phyloP scores from a whole-genome alignment of 176 grass and related monocot genomes.

The Eremochloa ophiuroides region DNA sequence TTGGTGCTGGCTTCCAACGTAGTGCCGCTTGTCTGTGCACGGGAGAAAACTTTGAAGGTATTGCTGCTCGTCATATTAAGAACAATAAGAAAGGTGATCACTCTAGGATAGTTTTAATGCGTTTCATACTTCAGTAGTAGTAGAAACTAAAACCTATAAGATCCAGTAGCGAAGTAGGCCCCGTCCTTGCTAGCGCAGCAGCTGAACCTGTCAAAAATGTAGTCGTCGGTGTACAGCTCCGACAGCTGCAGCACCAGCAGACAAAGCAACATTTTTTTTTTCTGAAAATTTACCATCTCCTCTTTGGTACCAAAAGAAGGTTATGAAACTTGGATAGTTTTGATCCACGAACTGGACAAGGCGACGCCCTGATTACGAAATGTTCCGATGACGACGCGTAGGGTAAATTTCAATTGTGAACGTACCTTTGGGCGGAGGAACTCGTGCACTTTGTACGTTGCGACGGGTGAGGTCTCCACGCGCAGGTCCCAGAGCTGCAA shows the following conservation, averaged over 20 bases:
- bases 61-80: conserved; percentile 51
- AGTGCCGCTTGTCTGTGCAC: conserved; percentile 9
- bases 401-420: conserved; percentile 6
- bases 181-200: conserved; percentile 67
- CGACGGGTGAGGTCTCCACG: conserved; percentile 50
- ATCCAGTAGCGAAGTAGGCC: conserved; percentile 62
- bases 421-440: conserved; percentile 72
- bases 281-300: background rate
- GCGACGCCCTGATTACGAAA: no score
- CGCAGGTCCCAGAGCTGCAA: conserved; percentile 78
- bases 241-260: conserved; percentile 38
- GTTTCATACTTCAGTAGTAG: background rate
- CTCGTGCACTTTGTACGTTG: conserved; percentile 61
- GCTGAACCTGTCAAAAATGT: conserved; percentile 69
- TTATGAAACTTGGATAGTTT: background rate
- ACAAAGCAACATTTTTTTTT: background rate
- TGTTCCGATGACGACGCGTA: no score
- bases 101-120: no score
- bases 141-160: conserved; percentile 52
- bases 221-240: conserved; percentile 69
- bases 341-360: no score
- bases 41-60: conserved; percentile 59
- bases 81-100: background rate
- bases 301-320: background rate
- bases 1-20: conserved; percentile 70